Conservation (phyloP, 2,329 filamentous ascomycete genomes). For the Sarocladium kiliense region DNA sequence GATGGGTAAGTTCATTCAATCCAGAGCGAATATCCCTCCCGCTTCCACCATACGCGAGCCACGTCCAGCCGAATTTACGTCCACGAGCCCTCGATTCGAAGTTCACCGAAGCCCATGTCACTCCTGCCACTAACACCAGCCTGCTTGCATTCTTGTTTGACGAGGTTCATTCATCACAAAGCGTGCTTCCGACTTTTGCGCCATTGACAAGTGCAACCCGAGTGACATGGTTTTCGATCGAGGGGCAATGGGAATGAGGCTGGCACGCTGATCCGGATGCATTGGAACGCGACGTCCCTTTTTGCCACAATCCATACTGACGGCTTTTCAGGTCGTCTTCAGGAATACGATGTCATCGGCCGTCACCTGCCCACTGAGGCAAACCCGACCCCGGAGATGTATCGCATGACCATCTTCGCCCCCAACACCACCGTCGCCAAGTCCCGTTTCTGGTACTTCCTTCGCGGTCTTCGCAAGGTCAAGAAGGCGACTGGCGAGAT, state of each 20-base stretch:
- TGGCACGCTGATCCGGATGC: background rate
- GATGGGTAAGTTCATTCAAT: constrained; percentile 53
- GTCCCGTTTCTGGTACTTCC: constrained; percentile 99
- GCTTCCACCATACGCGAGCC: background rate
- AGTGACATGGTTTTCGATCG: too few relatives aligned
- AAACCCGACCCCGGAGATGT: constrained; percentile 96
- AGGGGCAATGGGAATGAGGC: too few relatives aligned
- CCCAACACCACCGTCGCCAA: constrained; percentile 97
- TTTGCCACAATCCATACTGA: background rate
- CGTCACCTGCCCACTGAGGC: constrained; percentile 97
- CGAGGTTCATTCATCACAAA: too few relatives aligned
- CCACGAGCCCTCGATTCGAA: background rate
- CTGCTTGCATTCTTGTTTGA: too few relatives aligned
- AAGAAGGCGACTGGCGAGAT: constrained; percentile 99
- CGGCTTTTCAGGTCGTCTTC: constrained; percentile 77
- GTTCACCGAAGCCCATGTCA: background rate
- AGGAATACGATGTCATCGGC: constrained; percentile 99
- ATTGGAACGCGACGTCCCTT: background rate
- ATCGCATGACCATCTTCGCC: constrained; percentile 99
- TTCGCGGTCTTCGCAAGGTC: constrained; percentile 98
- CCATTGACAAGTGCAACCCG: too few relatives aligned
- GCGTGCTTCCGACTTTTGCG: too few relatives aligned
- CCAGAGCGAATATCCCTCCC: background rate
- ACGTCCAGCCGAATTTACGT: background rate
- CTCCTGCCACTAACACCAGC: too few relatives aligned